phyloP scores from a whole-genome alignment of 148 eudicot species.

The Nepenthes gracilis region DNA sequence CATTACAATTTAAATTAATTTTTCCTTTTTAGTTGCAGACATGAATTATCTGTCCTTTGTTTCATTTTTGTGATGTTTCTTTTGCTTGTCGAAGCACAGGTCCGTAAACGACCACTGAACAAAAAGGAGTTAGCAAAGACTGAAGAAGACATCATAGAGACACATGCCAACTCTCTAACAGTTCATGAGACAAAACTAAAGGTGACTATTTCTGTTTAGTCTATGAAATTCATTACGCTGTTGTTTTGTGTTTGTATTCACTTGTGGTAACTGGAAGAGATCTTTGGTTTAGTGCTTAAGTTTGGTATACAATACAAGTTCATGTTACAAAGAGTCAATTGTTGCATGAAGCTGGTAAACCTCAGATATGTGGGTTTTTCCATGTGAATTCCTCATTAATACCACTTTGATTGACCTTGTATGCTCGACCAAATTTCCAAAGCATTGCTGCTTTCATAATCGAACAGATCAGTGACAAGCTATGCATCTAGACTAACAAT shows the following conservation, averaged over 20 bases:
- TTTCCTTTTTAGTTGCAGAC: not conserved
- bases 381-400: too few species aligned
- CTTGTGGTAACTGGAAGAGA: too few species aligned
- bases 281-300: too few species aligned
- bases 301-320: too few species aligned
- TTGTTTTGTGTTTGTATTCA: not conserved
- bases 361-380: too few species aligned
- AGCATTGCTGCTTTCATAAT: too few species aligned
- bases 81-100: conserved; percentile 32
- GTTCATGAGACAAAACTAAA: conserved; percentile 94
- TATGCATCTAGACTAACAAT: too few species aligned
- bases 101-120: conserved; percentile 91
- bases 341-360: too few species aligned
- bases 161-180: conserved; percentile 49
- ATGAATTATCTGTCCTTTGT: not conserved
- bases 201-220: conserved; percentile 22
- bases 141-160: conserved; percentile 89
- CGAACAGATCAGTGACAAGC: too few species aligned
- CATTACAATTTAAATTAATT: not conserved
- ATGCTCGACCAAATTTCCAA: too few species aligned
- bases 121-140: conserved; percentile 85
- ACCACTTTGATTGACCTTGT: too few species aligned
- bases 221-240: not conserved
- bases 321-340: too few species aligned
- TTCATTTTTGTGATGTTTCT: not conserved